These are phyloP conservation scores for Globisporangium takayamanum DNA, from an alignment of 352 stramenopile genomes.

Conservation along the genomic window DNA sequence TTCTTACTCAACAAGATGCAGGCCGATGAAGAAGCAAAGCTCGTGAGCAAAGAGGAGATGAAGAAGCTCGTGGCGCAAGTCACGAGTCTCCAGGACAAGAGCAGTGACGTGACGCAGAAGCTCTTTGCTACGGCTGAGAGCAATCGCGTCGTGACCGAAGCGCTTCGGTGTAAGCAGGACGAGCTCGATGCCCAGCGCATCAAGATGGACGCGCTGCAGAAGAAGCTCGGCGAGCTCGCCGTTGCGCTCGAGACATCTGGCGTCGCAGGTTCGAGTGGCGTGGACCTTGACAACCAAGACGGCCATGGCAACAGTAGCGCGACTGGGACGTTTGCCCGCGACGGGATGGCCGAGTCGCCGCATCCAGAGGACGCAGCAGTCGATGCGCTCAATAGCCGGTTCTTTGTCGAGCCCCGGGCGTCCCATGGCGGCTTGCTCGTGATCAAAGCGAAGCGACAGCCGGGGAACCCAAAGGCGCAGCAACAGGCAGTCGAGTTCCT, in stretches of 20 bases:
- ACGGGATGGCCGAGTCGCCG: slow-evolving; percentile 17
- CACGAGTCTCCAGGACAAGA: slow-evolving; percentile 82
- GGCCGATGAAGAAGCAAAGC: slow-evolving; percentile 92
- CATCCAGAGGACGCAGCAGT: slow-evolving; percentile 56
- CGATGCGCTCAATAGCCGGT: slow-evolving; percentile 58
- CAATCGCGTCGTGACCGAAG: slow-evolving; percentile 91
- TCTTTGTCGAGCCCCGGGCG: slow-evolving; percentile 82
- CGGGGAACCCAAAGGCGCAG: slow-evolving; percentile 41
- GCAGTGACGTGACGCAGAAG: slow-evolving; percentile 86
- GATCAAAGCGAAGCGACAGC: slow-evolving; percentile 90
- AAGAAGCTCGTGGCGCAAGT: slow-evolving; percentile 94
- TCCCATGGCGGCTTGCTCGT: slow-evolving; percentile 82
- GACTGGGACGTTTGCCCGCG: slow-evolving; percentile 4
- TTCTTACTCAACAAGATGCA: slow-evolving; percentile 97
- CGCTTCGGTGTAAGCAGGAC: slow-evolving; percentile 83
- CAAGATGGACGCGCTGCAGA: slow-evolving; percentile 71
- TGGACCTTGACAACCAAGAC: slow-evolving; percentile 22
- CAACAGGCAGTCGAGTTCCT: slow-evolving; percentile 84
- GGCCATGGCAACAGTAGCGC: slow-evolving; percentile 6
- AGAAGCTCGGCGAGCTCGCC: slow-evolving; percentile 59
- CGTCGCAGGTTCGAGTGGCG: slow-evolving; percentile 8
- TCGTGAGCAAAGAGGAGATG: slow-evolving; percentile 89
- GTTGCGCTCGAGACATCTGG: slow-evolving; percentile 54
- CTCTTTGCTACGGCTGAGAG: slow-evolving; percentile 87
- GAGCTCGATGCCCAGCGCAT: slow-evolving; percentile 85